Base-by-base conservation (phyloP, 495 filamentous ascomycete species). In the Mytilinidion resinicola region DNA sequence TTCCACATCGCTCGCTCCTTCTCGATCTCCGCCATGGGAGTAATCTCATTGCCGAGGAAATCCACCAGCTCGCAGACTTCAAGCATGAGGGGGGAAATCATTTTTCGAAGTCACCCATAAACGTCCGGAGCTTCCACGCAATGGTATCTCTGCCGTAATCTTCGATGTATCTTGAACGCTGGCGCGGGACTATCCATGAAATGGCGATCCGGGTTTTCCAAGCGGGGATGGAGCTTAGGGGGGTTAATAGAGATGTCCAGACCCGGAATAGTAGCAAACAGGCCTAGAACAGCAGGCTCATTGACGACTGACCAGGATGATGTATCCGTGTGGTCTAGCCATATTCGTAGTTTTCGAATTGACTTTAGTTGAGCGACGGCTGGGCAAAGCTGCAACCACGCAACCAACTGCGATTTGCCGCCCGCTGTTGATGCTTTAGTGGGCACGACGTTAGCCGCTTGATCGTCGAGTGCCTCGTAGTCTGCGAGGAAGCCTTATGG, bases 241-340 rank as follows among this genome's bases (percentile, higher is more conserved):
- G 44, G 53, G 41, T 55, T 46, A 20, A 55, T 46, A 33, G 8
- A 30, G 38, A 55, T 11, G 2, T 55, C 39, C 20, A 55, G 34
- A 42, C 44, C 14, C 11, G 17, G 17, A 46, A 21, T 46, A 30
- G 4, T 46, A n/a, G 35, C 15, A 11, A 57, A 33, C 37, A 38
- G 20, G 7, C 15, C 46, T 41, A 57, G 48, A 38, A 57, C 43
- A 35, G 55, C 55, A 42, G 44, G 55, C 36, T 57, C 55, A 42
- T 57, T 57, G 25, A 57, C 17, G 15, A 51, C 34, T 15, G 55
- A 57, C 55, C 55, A 57, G 36, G 55, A 51, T 17, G 33, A 50
- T 38, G 17, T n/a, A 9, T 51, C 55, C 3, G 1, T 19, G 35
- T 57, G 55, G 39, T 57, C 55, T 42, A 57, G 19, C 55, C 46